Percentiles rank a stretch among this genome's conserved stretches.
Conservation (phyloP, 208 protist species). For the Balamuthia mandrillaris region DNA sequence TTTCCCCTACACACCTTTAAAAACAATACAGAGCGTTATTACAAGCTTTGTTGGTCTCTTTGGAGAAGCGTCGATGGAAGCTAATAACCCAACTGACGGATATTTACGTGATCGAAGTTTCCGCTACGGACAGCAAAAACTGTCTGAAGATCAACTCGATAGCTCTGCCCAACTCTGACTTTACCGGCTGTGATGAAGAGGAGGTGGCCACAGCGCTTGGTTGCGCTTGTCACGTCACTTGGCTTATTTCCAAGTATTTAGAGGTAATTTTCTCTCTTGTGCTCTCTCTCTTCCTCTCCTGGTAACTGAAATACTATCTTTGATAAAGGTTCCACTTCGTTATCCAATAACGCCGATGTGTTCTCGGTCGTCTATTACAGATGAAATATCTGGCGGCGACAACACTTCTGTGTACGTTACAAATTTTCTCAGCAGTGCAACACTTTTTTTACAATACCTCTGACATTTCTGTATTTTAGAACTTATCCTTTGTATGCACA, state of each 20-base stretch:
- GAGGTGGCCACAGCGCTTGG: conserved; percentile 32
- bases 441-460: background rate
- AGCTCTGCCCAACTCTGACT: conserved; percentile 14
- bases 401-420: background rate
- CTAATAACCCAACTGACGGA: background rate
- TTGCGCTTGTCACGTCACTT: conserved; percentile 10
- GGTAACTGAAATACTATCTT: background rate
- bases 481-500: conserved; percentile 32
- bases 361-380: conserved; percentile 31
- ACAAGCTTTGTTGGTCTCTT: background rate
- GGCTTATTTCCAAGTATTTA: conserved; percentile 28
- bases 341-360: conserved; percentile 37
- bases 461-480: background rate
- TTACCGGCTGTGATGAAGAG: conserved; percentile 35
- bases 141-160: background rate
- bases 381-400: conserved; percentile 18
- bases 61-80: conserved; percentile 1
- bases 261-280: background rate
- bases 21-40: background rate
- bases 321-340: conserved; percentile 6
- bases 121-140: background rate
- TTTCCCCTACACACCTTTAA: background rate
- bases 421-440: background rate
- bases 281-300: background rate
- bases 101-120: background rate